Conservation (phyloP, 2,329 filamentous ascomycete species). For the Colletotrichum melonis region DNA sequence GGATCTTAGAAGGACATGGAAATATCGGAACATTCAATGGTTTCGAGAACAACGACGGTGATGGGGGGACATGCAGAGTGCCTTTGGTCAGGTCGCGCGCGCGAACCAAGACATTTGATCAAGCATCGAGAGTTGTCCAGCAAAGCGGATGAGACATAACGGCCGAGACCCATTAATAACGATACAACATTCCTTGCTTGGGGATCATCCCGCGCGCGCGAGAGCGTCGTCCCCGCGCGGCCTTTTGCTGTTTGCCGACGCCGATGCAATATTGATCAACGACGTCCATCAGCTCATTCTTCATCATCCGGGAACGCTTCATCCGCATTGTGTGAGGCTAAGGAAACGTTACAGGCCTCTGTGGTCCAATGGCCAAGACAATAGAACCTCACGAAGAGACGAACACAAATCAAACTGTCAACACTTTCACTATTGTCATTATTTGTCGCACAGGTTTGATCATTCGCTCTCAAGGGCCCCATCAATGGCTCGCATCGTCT, state of each 20-base stretch:
- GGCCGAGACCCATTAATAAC: background rate
- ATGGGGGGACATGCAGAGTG: background rate
- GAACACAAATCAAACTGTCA: background rate
- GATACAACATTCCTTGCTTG: background rate
- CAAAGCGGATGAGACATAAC: background rate
- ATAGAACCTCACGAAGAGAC: too few relatives aligned
- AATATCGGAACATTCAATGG: background rate
- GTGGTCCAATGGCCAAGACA: too few relatives aligned
- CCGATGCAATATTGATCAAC: background rate
- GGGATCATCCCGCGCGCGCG: background rate
- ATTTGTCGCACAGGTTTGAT: background rate
- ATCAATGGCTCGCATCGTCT: background rate
- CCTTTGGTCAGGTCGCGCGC: background rate
- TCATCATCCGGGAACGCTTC: background rate
- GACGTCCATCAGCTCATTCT: background rate
- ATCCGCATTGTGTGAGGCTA: too few relatives aligned
- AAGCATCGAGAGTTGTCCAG: too few relatives aligned
- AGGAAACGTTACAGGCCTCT: background rate
- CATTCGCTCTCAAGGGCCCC: background rate
- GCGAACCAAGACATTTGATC: background rate
- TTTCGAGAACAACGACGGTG: background rate
- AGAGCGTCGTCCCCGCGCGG: background rate
- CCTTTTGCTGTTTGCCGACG: background rate
- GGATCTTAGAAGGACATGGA: background rate
- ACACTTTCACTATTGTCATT: background rate